phyloP scores from a whole-genome alignment of 306 rosid species.

The Arachis stenosperma region DNA sequence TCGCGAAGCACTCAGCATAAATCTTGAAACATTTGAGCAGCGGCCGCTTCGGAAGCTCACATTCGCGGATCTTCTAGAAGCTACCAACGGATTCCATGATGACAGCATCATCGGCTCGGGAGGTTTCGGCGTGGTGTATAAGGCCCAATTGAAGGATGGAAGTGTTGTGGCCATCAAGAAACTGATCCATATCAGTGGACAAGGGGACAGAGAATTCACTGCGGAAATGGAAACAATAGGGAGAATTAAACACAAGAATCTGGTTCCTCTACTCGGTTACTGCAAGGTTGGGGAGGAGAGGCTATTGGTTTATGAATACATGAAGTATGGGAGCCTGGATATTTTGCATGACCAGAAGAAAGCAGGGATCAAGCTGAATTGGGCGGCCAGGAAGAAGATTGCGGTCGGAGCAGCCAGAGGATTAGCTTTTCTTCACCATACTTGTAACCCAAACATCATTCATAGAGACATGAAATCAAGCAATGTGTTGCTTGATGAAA shows the following conservation, averaged over 20 bases:
- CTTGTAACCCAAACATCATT: slow-evolving; percentile 86
- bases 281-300: slow-evolving; percentile 96
- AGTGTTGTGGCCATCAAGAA: slow-evolving; percentile 93
- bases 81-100: slow-evolving; percentile 87
- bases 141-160: slow-evolving; percentile 89
- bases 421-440: slow-evolving; percentile 90
- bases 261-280: slow-evolving; percentile 92
- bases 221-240: slow-evolving; percentile 99
- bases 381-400: slow-evolving; percentile 83
- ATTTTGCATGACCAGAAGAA: slow-evolving; percentile 80
- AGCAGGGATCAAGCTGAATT: slow-evolving; percentile 72
- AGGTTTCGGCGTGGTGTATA: slow-evolving; percentile 93
- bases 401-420: slow-evolving; percentile 95
- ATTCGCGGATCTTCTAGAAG: slow-evolving; percentile 84
- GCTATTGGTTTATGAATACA: slow-evolving; percentile 88
- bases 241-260: slow-evolving; percentile 89
- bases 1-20: slow-evolving; percentile 88
- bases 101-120: slow-evolving; percentile 85
- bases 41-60: slow-evolving; percentile 79
- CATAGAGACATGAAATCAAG: slow-evolving; percentile 99
- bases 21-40: slow-evolving; percentile 83
- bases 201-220: slow-evolving; percentile 96
- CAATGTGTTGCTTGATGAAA: slow-evolving; percentile 88
- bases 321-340: slow-evolving; percentile 92
- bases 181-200: slow-evolving; percentile 86